Evolutionary conservation across 345 rosid species (phyloP), one percentile per base, ranked within the genome.

Genomic region (Populus tremula): DNA sequence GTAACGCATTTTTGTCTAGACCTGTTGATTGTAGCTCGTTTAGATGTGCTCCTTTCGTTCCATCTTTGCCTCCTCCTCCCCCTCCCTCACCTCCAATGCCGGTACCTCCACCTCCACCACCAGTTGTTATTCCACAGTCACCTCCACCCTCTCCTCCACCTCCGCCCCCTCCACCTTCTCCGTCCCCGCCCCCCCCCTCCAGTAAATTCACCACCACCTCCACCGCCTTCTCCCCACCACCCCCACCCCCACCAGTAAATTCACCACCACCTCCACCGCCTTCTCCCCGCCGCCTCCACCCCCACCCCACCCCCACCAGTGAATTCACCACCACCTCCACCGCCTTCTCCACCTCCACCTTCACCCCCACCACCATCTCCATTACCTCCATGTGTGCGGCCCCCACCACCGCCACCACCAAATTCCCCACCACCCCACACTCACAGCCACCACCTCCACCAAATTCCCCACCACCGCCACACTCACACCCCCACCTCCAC

Each of bases 1-100:
- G 99, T 83, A 83, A 80, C 50, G 84, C 90, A 25, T 86, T 89
- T 81, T 75, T 82, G 87, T 89, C 93, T 68, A 78, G 53, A 72
- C 97, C 93, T 10, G 97, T 93, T 72, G 79, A 88, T 79, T 95
- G 99, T 74, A 76, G 75, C 53, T 81, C 95, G 8, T 93, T 92
- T 73, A 79, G 79, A 76, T 95, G 99, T 69, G 77, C 83, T 33
- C 91, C 92, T 36, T 90, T 93, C 76, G 88, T 90, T 80, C 86
- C 95, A 23, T 74, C 86, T 16, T 39, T 85, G 43, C 91, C 94
- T 14, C 71, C 93, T 17, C 93, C 94, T 1, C 91, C 93, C 2
- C 90, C 94, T 2, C 91, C 91, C 20, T 84, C 87, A 6, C 92
- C 92, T 6, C 96, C 94, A 18, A 18, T 84, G 39, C 84, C 81